Base-by-base conservation (phyloP, 495 filamentous ascomycete genomes). In the Aspergillus egyptiacus region DNA sequence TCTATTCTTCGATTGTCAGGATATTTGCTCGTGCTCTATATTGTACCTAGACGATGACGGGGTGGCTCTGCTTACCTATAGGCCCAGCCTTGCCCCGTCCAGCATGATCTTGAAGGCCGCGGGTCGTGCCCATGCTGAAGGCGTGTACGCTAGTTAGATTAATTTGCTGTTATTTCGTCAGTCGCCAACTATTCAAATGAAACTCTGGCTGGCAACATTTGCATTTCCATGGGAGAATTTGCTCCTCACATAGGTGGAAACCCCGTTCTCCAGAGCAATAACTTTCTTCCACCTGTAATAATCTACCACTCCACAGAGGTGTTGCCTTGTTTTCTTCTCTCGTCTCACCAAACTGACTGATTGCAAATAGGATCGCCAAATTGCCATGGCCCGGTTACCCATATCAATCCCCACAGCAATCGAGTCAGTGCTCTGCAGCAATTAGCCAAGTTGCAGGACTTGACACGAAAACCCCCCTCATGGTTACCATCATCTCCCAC, bases 211-310 rank as follows among this genome's bases (percentile, higher is more conserved):
- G 13, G 5, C 18, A 27, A 30, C 13, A 31, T 31, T 41, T 27
- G 24, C 24, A 27, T 27, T 47, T 31, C 6, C 28, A 10, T 13
- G 5, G 44, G 50, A 53, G 15, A 53, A 53, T 48, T 43, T 48
- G 10, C 20, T 36, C 36, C 14, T 36, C 39, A 20, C 47, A 41
- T 10, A 3, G 24, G 20, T 2, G 13, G 19, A 40, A 34, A 34
- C 30, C 23, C 44, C 33, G 33, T 9, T 11, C 17, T 40, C 36
- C 24, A 35, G 42, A 32, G 24, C 38, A 40, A 11, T 25, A 13
- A 41, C 47, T 44, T 53, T 51, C 48, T 51, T 53, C 50, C 50
- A 53, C 50, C 50, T 53, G 48, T 53, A 25, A 53, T 42, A 35
- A 46, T 5, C 35, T 11, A 27, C 18, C 28, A n/a, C 34, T 15